Base-by-base conservation (phyloP, 306 rosid genomes). In the Begonia peltatifolia region DNA sequence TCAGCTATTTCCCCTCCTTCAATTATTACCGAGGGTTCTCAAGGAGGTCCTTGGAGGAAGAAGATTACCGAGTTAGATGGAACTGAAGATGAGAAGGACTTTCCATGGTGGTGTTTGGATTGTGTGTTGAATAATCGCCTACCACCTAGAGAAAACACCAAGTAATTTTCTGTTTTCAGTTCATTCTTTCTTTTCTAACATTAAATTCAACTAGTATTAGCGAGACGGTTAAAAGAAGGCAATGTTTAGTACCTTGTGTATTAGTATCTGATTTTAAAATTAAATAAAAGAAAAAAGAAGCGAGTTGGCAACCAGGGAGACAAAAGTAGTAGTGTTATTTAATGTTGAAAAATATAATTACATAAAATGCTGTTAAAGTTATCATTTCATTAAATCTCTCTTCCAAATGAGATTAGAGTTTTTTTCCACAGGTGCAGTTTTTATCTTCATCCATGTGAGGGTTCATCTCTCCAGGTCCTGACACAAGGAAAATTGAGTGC, bases 11-110 rank as follows among this genome's bases (percentile, higher is more conserved):
- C 92, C 61, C 78, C 94, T 66, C 96, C 99, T 57, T 92, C 99
- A 47, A 74, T 92, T 59, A 76, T 92, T 56, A 83, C 99, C 1
- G 99, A 92, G 87, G 96, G 99, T 58, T 63, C 77, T 52, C 84
- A 92, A 41, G 99, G 99, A 58, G 99, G 94, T 56, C 96, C 94
- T 2, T 92, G 99, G 99, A 83, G 99, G 46, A 92, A 82, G 80
- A 79, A 79, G 64, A 77, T 86, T 66, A 86, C 88, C 50, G 89
- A 81, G 63, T 75, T 92, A 60, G 93, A 86, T 77, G 99, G 94
- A 65, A 75, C 81, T 14, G 95, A 86, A 76, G 99, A 86, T 62
- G 99, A 86, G 61, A 90, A 86, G 69, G 99, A 86, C 68, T 73
- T 92, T 38, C 99, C 99, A n/a, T 81, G 76, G 75, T 92, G 99